These are phyloP conservation scores for Carex kokanica DNA, from an alignment of 176 grass and related monocot species.

Conservation along the genomic window DNA sequence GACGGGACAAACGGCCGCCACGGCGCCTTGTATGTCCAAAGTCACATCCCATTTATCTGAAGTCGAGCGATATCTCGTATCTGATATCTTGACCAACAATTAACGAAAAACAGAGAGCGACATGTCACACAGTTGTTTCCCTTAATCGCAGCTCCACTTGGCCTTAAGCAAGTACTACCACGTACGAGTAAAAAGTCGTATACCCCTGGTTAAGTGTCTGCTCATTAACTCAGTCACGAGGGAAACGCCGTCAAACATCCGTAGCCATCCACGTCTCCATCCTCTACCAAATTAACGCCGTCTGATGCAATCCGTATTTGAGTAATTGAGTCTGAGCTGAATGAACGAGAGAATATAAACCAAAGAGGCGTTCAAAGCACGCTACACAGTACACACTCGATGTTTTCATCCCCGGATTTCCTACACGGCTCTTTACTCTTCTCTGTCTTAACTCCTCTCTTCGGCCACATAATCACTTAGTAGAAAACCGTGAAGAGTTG, in stretches of 20 bases:
- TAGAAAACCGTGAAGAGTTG: neutral
- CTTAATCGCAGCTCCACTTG: neutral
- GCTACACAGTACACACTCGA: neutral
- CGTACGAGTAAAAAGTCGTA: neutral
- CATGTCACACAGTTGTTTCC: neutral
- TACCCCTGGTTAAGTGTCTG: neutral
- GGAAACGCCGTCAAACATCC: slow-evolving; percentile 10
- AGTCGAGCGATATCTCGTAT: neutral
- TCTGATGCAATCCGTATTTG: neutral
- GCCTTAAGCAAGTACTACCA: neutral
- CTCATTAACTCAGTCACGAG: neutral
- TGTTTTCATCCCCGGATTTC: neutral
- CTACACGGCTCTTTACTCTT: neutral
- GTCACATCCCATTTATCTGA: neutral
- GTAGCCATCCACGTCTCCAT: neutral
- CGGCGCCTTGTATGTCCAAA: neutral
- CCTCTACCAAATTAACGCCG: neutral
- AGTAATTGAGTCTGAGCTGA: neutral
- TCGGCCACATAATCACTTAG: neutral
- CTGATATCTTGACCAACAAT: neutral
- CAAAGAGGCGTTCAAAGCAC: slow-evolving; percentile 27
- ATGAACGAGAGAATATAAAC: neutral
- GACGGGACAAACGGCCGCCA: neutral
- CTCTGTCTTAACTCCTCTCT: neutral
- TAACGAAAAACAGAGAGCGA: neutral